These are phyloP conservation scores for Blastobotrys niveus DNA, from an alignment of 1,139 yeast genomes.

Conservation along the genomic window DNA sequence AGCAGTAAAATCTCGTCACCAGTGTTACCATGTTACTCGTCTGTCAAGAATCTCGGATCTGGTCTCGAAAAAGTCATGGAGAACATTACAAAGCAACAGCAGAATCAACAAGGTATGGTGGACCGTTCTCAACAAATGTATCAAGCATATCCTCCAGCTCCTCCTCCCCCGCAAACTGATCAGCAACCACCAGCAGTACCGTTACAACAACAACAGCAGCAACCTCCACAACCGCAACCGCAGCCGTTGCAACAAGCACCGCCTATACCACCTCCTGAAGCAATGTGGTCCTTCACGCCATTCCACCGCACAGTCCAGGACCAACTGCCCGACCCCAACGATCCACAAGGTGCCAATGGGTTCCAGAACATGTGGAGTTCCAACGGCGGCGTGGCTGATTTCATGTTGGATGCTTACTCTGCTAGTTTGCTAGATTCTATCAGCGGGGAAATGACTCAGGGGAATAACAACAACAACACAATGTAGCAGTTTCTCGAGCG, in stretches of 20 bases:
- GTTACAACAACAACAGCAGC: neutral
- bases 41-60: slow-evolving; percentile 20
- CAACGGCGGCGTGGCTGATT: slow-evolving; percentile 17
- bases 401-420: slow-evolving; percentile 25
- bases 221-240: slow-evolving; percentile 1
- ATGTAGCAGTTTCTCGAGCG: too few species aligned
- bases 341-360: slow-evolving; percentile 1
- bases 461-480: too few species aligned
- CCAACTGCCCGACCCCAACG: slow-evolving; percentile 1
- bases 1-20: slow-evolving; percentile 15
- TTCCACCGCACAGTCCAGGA: slow-evolving; percentile 3
- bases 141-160: slow-evolving; percentile 4
- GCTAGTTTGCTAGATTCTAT: slow-evolving; percentile 22
- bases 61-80: slow-evolving; percentile 12
- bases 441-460: neutral
- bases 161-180: neutral
- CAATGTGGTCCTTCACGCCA: slow-evolving; percentile 16
- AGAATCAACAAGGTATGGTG: neutral
- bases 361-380: slow-evolving; percentile 13
- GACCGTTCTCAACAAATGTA: neutral
- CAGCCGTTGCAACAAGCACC: slow-evolving; percentile 1
- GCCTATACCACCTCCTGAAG: neutral
- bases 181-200: neutral
- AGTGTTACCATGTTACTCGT: slow-evolving; percentile 22
- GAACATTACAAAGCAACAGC: too few species aligned